Evolutionary conservation across 2,329 filamentous ascomycete species (phyloP).

Genomic region (Pseudodiploospora longispora): DNA sequence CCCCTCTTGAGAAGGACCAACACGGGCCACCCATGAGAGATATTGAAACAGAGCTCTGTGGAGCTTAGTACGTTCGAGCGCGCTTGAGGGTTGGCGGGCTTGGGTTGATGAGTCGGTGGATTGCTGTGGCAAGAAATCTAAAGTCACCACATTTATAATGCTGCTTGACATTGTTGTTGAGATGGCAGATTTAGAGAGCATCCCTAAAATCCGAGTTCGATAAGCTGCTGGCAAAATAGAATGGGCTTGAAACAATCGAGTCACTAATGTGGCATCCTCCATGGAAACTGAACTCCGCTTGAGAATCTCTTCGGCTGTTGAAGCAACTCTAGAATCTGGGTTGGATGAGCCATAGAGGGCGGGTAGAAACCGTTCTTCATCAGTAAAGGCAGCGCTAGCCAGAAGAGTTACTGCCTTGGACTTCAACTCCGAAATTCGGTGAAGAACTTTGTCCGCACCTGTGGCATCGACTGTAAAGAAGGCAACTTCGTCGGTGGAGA

Average conservation of each 20-base stretch:
- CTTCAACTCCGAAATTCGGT: slow-evolving; percentile 39
- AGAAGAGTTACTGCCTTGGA: slow-evolving; percentile 59
- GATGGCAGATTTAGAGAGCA: slow-evolving; percentile 68
- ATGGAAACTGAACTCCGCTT: slow-evolving; percentile 71
- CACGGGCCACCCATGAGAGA: slow-evolving; percentile 76
- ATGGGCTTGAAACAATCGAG: slow-evolving; percentile 65
- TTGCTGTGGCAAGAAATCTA: slow-evolving; percentile 42
- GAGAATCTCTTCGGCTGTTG: slow-evolving; percentile 81
- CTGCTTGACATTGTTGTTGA: slow-evolving; percentile 62
- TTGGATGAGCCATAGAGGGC: slow-evolving; percentile 78
- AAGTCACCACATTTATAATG: slow-evolving; percentile 63
- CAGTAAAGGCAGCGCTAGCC: slow-evolving; percentile 76
- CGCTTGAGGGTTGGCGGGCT: slow-evolving; percentile 35
- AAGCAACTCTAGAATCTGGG: slow-evolving; percentile 69
- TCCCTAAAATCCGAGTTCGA: slow-evolving; percentile 65
- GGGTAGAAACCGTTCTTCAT: slow-evolving; percentile 75
- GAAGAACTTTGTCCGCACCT: slow-evolving; percentile 53
- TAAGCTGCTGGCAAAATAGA: slow-evolving; percentile 64
- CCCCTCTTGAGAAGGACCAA: slow-evolving; percentile 50
- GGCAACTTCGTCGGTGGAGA: slow-evolving; percentile 20
- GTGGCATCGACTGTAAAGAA: slow-evolving; percentile 30
- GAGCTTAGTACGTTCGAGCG: slow-evolving; percentile 70
- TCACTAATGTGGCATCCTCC: slow-evolving; percentile 57
- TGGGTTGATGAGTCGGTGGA: slow-evolving; percentile 3
- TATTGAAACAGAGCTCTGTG: slow-evolving; percentile 78